These are phyloP conservation scores for Volvox reticuliferus DNA, from an alignment of 139 green algal species.

Conservation along the genomic window DNA sequence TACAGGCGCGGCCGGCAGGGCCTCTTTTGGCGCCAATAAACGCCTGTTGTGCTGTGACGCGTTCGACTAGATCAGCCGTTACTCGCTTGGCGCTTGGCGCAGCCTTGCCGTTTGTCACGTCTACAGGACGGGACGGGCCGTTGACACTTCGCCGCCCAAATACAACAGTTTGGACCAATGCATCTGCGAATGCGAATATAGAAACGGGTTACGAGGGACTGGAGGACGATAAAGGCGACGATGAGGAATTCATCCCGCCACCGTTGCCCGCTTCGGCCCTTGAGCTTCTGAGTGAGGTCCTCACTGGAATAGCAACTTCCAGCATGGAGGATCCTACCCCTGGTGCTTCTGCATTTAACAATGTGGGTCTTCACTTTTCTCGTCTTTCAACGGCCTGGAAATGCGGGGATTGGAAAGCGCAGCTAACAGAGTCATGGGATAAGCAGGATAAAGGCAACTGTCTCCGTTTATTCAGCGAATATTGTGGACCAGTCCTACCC, in stretches of 20 bases:
- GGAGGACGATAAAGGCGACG: neutral
- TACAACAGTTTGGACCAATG: neutral
- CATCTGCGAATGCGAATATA: neutral
- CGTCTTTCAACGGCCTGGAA: too few relatives aligned
- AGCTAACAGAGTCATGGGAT: too few relatives aligned
- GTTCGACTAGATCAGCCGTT: neutral
- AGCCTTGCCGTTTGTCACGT: neutral
- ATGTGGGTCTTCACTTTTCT: too few relatives aligned
- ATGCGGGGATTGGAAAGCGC: too few relatives aligned
- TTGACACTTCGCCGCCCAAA: neutral
- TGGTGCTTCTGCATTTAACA: too few relatives aligned
- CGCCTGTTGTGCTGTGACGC: neutral
- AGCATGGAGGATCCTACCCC: too few relatives aligned
- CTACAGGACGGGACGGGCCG: neutral
- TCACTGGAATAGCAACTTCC: neutral
- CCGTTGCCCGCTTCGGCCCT: constrained; percentile 11
- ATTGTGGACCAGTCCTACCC: too few relatives aligned
- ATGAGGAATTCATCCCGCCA: constrained; percentile 1
- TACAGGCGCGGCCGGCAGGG: neutral
- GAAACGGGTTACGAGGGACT: neutral
- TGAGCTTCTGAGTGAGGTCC: neutral
- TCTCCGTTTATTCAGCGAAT: too few relatives aligned
- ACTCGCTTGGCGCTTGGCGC: neutral
- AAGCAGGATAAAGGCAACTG: too few relatives aligned
- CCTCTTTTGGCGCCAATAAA: neutral